Evolutionary conservation across 148 eudicot species (phyloP).

Genomic region (Camellia sinensis): DNA sequence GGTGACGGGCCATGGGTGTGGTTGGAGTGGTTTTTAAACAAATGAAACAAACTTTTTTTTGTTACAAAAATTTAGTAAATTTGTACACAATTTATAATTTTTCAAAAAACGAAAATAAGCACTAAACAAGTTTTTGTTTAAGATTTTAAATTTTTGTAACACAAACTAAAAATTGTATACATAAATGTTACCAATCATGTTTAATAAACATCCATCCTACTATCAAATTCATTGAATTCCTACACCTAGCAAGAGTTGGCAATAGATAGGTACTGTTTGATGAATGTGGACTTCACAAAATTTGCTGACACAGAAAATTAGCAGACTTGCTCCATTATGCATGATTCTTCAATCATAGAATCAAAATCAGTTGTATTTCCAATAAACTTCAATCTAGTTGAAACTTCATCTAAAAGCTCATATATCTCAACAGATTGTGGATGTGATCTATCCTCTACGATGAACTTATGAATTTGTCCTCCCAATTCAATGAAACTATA

Average conservation of each 20-base stretch:
- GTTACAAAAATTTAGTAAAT: too few species aligned
- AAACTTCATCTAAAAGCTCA: constrained; percentile 37
- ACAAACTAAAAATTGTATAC: too few species aligned
- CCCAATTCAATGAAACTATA: constrained; percentile 72
- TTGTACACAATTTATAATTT: too few species aligned
- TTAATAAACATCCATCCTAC: not conserved
- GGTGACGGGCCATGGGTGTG: too few species aligned
- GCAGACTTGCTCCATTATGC: not conserved
- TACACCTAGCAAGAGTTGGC: not conserved
- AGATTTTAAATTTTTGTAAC: too few species aligned
- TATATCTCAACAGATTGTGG: constrained; percentile 51
- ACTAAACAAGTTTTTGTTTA: too few species aligned
- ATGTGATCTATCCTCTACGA: constrained; percentile 78
- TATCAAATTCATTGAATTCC: not conserved
- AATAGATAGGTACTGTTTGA: not conserved
- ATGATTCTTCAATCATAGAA: constrained; percentile 20
- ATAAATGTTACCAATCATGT: not conserved
- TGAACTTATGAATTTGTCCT: constrained; percentile 59
- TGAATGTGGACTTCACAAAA: not conserved
- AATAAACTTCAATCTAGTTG: constrained; percentile 35
- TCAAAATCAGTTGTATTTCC: constrained; percentile 17
- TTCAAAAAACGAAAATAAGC: too few species aligned
- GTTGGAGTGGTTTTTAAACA: too few species aligned
- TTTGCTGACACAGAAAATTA: not conserved
- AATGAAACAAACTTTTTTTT: too few species aligned